Evolutionary conservation across 1,284 basidiomycete species (phyloP).

Genomic region (Rhodotorula mucilaginosa): DNA sequence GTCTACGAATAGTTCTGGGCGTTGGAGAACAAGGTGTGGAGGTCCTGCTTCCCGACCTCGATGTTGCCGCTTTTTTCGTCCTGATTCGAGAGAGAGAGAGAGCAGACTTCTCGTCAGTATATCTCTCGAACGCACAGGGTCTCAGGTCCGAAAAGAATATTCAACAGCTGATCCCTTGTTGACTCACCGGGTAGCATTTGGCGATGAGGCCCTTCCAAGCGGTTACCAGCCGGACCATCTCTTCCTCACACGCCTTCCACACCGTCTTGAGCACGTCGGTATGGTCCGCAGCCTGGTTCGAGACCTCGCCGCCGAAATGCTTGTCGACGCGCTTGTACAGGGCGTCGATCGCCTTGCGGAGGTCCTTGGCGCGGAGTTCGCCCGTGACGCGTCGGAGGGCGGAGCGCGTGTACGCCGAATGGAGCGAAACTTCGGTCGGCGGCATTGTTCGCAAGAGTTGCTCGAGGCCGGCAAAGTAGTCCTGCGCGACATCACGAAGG

Average conservation of each 20-base stretch:
- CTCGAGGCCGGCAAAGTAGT: constrained; percentile 91
- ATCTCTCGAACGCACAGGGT: no score
- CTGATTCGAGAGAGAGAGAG: constrained; percentile 1
- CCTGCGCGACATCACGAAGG: constrained; percentile 55
- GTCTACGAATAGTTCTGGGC: constrained; percentile 4
- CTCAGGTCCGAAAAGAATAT: no score
- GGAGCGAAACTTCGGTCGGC: constrained; percentile 73
- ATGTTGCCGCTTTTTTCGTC: constrained; percentile 32
- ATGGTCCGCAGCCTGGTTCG: constrained; percentile 60
- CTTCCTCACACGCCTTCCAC: constrained; percentile 83
- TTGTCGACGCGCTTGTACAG: constrained; percentile 91
- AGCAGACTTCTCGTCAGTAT: not conserved
- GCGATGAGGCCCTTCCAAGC: constrained; percentile 65
- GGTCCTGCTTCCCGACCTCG: constrained; percentile 26
- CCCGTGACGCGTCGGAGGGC: constrained; percentile 79
- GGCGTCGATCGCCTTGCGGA: constrained; percentile 75
- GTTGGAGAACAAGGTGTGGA: constrained; percentile 25
- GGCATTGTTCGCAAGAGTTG: constrained; percentile 76
- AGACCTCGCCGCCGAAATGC: constrained; percentile 71
- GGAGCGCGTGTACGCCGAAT: constrained; percentile 71
- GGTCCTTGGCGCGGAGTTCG: constrained; percentile 81
- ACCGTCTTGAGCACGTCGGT: constrained; percentile 70
- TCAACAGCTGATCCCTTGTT: no score
- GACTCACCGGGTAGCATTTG: constrained; percentile 61
- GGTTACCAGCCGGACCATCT: constrained; percentile 69